Conservation (phyloP, 495 filamentous ascomycete species). For the Trichocladium antarcticum region DNA sequence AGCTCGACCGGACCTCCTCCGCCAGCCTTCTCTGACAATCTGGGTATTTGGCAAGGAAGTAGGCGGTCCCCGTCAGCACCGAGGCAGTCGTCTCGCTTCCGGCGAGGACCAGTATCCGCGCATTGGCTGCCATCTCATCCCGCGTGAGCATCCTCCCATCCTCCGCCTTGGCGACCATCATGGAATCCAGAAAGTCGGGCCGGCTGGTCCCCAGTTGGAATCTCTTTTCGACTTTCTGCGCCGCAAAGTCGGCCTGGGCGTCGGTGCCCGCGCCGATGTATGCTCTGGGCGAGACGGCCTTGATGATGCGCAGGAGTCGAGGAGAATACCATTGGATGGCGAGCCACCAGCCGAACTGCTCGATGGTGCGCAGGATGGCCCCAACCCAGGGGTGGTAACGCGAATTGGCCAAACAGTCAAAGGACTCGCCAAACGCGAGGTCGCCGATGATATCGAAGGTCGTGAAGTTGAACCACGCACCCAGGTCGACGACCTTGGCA, state of each 20-base stretch:
- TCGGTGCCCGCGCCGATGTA: constrained; percentile 2
- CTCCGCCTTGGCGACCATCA: constrained; percentile 17
- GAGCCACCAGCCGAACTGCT: neutral
- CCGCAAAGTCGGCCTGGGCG: constrained; percentile 17
- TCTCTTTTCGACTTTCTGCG: constrained; percentile 19
- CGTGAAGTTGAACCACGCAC: constrained; percentile 44
- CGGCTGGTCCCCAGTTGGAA: constrained; percentile 19
- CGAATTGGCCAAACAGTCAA: constrained; percentile 36
- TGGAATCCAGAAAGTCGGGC: constrained; percentile 34
- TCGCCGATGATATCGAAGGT: constrained; percentile 54
- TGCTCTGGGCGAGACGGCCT: neutral
- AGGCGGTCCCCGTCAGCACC: constrained; percentile 36
- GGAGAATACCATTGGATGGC: constrained; percentile 1
- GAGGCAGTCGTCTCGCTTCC: constrained; percentile 49
- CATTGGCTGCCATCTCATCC: constrained; percentile 19
- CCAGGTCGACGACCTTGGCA: constrained; percentile 20
- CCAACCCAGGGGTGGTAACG: constrained; percentile 32
- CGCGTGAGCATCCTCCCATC: constrained; percentile 1
- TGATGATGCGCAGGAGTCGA: neutral
- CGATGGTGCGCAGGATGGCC: constrained; percentile 16
- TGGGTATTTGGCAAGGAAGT: constrained; percentile 38
- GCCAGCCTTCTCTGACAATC: constrained; percentile 30
- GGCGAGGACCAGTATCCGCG: constrained; percentile 21
- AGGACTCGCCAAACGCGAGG: constrained; percentile 45
- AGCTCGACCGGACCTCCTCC: constrained; percentile 40